Conservation (phyloP, 208 protist species). For the Trypanosoma rangeli region DNA sequence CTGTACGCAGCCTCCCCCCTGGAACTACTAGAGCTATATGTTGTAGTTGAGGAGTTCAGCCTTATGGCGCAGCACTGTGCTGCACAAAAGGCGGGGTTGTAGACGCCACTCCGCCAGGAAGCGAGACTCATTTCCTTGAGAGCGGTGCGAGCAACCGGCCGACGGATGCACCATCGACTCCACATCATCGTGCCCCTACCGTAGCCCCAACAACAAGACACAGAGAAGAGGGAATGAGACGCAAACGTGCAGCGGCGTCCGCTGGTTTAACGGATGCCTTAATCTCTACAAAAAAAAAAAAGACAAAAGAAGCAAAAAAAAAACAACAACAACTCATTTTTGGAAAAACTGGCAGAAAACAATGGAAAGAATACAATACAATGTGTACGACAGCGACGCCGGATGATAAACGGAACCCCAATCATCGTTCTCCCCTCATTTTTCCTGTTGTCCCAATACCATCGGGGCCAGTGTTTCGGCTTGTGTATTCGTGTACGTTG, state of each 20-base stretch:
- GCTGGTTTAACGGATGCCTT: too few species aligned
- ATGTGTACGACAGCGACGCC: too few species aligned
- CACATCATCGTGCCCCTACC: background rate
- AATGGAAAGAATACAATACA: too few species aligned
- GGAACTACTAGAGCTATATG: background rate
- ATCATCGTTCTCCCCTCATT: too few species aligned
- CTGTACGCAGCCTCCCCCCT: slow-evolving; percentile 9
- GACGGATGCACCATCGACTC: background rate
- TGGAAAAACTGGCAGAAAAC: too few species aligned
- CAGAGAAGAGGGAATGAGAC: background rate
- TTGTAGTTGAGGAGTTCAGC: background rate
- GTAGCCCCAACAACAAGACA: background rate
- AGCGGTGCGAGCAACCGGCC: background rate
- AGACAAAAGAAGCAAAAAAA: slow-evolving; percentile 4
- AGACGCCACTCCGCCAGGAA: background rate
- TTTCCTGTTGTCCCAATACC: too few species aligned
- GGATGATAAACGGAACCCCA: too few species aligned
- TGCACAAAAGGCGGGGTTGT: background rate
- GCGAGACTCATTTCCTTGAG: background rate
- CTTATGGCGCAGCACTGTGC: background rate
- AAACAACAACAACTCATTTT: background rate
- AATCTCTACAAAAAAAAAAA: background rate
- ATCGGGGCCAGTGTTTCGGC: too few species aligned
- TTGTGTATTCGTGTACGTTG: too few species aligned
- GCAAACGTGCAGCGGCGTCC: too few species aligned